Conservation (phyloP, 345 rosid species). For the Anastatica hierochuntica region DNA sequence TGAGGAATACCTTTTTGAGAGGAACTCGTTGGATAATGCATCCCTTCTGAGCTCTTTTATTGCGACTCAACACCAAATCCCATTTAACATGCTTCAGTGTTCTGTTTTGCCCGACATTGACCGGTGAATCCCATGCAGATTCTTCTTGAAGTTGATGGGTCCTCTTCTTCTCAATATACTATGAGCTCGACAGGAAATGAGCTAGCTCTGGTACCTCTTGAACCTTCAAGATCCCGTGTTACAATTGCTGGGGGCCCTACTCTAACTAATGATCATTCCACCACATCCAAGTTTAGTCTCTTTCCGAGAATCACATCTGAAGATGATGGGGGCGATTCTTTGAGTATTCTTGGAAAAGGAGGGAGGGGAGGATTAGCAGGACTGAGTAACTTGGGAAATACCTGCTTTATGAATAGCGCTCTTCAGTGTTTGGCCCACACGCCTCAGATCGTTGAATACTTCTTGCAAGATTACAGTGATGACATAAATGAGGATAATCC, state of each 20-base stretch:
- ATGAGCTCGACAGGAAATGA: conserved; percentile 69
- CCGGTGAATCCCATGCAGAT: conserved; percentile 39
- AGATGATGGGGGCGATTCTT: conserved; percentile 40
- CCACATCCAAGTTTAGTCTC: conserved; percentile 33
- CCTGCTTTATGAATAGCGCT: conserved; percentile 98
- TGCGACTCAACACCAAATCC: not conserved
- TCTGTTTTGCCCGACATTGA: conserved; percentile 1
- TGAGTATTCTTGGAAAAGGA: conserved; percentile 34
- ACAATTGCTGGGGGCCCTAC: conserved; percentile 82
- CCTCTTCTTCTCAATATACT: conserved; percentile 37
- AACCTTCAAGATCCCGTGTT: conserved; percentile 60
- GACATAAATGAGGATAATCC: conserved; percentile 85
- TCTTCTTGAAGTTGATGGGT: conserved; percentile 62
- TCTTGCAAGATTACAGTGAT: conserved; percentile 68
- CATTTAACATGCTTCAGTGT: not conserved
- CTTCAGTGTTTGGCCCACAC: conserved; percentile 94
- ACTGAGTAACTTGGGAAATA: conserved; percentile 86
- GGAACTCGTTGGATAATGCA: conserved; percentile 12
- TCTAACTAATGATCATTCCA: conserved; percentile 67
- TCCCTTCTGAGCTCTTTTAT: not conserved
- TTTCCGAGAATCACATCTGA: conserved; percentile 23
- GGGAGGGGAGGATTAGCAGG: conserved; percentile 90
- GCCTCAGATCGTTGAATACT: conserved; percentile 72
- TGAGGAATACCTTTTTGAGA: not conserved
- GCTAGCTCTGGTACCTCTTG: conserved; percentile 72